Evolutionary conservation across 257 asterid species (phyloP).

Genomic region (Capsicum baccatum): DNA sequence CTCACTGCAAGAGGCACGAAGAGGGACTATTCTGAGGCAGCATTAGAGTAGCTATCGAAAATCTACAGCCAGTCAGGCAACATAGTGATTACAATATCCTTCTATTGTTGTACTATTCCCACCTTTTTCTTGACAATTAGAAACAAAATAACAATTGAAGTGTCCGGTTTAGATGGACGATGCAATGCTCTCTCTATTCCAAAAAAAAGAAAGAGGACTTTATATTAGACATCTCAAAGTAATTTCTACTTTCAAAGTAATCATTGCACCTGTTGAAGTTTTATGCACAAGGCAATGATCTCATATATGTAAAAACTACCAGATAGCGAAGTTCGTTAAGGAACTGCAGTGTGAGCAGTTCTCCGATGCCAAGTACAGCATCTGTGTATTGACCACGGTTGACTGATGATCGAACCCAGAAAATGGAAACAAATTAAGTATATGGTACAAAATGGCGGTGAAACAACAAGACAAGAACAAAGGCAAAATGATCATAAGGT

Average conservation of each 20-base stretch:
- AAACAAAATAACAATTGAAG: background rate
- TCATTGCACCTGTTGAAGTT: background rate
- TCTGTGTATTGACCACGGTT: background rate
- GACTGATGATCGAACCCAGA: slow-evolving; percentile 25
- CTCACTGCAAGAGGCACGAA: background rate
- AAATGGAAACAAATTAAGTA: background rate
- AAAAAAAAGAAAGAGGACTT: too few relatives aligned
- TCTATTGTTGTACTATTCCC: too few relatives aligned
- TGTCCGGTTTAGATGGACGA: background rate
- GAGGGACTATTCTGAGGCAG: background rate
- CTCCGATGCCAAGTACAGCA: background rate
- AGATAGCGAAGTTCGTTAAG: background rate
- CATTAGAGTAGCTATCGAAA: background rate
- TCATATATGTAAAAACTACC: slow-evolving; percentile 5
- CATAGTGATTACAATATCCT: too few relatives aligned
- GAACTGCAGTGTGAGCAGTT: background rate
- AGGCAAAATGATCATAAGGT: background rate
- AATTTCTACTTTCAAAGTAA: background rate
- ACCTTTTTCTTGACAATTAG: background rate
- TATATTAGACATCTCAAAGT: background rate
- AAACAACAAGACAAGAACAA: background rate
- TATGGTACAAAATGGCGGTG: background rate
- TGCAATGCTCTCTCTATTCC: background rate
- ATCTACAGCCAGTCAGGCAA: background rate
- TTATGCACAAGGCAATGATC: background rate